Conservation (phyloP, 495 filamentous ascomycete species). For the Daldinia loculata region DNA sequence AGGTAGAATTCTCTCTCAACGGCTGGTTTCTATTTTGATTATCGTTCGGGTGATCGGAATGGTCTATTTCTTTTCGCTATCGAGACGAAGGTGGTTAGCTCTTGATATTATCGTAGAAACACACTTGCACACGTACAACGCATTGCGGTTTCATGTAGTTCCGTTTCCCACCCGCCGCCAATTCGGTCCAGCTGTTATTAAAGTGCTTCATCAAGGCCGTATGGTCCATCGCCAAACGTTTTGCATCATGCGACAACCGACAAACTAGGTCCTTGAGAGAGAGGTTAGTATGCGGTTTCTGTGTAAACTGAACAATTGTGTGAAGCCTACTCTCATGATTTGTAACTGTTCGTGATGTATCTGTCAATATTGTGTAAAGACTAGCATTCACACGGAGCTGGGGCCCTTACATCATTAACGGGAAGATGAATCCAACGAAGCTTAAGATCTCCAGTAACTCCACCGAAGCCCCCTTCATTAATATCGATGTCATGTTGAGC, state of each 20-base stretch:
- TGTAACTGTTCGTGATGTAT: slow-evolving; percentile 2
- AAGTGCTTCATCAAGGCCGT: slow-evolving; percentile 24
- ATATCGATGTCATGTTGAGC: neutral
- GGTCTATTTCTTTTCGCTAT: slow-evolving; percentile 2
- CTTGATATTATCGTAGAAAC: neutral
- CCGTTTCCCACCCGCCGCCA: slow-evolving; percentile 20
- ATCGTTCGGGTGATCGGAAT: neutral
- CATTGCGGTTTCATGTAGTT: slow-evolving; percentile 24
- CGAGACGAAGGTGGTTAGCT: neutral
- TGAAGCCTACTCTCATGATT: slow-evolving; percentile 15
- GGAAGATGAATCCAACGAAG: slow-evolving; percentile 33
- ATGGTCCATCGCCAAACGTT: slow-evolving; percentile 11
- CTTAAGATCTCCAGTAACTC: neutral
- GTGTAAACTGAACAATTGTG: neutral
- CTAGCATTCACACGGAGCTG: neutral
- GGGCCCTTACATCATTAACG: slow-evolving; percentile 20
- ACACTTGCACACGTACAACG: slow-evolving; percentile 7
- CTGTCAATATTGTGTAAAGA: neutral
- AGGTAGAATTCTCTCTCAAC: neutral
- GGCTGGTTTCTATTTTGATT: neutral
- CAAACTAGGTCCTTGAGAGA: slow-evolving; percentile 13
- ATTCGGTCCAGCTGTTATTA: slow-evolving; percentile 21
- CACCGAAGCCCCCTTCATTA: neutral
- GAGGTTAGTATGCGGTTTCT: neutral
- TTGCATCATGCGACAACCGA: slow-evolving; percentile 16